A percentile compares a stretch with the other conserved stretches of the same genome.
These are phyloP conservation scores for Bremia lactucae DNA, from an alignment of 352 stramenopile genomes.

Conservation along the genomic window DNA sequence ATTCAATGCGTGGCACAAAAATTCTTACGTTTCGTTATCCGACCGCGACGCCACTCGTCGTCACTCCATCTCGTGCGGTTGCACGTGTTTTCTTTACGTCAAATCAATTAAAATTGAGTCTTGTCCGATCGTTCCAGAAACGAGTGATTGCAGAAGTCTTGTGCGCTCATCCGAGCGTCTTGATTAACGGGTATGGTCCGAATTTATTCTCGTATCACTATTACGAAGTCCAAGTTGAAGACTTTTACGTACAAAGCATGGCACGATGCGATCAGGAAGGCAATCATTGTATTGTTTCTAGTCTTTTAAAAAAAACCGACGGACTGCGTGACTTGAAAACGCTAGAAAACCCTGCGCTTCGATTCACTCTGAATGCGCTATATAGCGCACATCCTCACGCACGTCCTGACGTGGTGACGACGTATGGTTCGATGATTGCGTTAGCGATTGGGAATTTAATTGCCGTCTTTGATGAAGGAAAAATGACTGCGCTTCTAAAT, in stretches of 20 bases:
- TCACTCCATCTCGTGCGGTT: slow-evolving; percentile 46
- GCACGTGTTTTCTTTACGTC: slow-evolving; percentile 39
- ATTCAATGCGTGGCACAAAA: slow-evolving; percentile 35
- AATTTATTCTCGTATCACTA: slow-evolving; percentile 74
- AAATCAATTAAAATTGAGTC: slow-evolving; percentile 51
- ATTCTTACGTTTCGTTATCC: slow-evolving; percentile 79
- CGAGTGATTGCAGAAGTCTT: slow-evolving; percentile 47
- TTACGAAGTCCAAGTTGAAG: slow-evolving; percentile 49
- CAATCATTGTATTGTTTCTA: slow-evolving; percentile 73
- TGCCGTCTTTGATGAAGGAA: slow-evolving; percentile 59
- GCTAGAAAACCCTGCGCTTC: slow-evolving; percentile 22
- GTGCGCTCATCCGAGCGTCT: slow-evolving; percentile 35
- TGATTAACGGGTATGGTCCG: slow-evolving; percentile 63
- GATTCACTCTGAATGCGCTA: slow-evolving; percentile 58
- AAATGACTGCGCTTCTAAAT: slow-evolving; percentile 45
- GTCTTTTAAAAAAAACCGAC: too few relatives aligned
- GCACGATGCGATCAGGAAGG: slow-evolving; percentile 19
- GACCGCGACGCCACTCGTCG: slow-evolving; percentile 32
- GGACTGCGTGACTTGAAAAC: too few relatives aligned
- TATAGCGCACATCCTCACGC: slow-evolving; percentile 57
- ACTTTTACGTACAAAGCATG: slow-evolving; percentile 78
- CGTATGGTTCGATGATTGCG: slow-evolving; percentile 68
- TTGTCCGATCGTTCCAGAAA: slow-evolving; percentile 59
- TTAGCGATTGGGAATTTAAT: slow-evolving; percentile 56
- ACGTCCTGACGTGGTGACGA: slow-evolving; percentile 26